These are phyloP conservation scores for Jaapia argillacea DNA, from an alignment of 768 basidiomycete species.

Conservation along the genomic window DNA sequence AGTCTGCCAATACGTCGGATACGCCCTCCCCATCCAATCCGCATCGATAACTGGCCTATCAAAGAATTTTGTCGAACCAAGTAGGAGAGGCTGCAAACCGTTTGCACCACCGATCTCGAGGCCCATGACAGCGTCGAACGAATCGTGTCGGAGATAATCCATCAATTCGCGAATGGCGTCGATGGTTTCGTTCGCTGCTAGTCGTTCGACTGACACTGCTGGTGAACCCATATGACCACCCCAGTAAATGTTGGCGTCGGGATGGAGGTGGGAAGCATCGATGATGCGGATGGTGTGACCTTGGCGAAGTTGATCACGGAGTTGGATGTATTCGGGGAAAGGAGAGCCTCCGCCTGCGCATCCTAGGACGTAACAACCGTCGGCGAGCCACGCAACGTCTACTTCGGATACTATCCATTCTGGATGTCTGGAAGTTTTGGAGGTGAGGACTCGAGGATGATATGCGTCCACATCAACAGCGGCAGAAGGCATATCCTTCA, in stretches of 20 bases:
- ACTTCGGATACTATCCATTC: conserved; percentile 37
- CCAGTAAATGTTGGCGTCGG: conserved; percentile 23
- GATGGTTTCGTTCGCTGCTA: conserved; percentile 8
- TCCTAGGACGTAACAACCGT: conserved; percentile 54
- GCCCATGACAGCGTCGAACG: conserved; percentile 1
- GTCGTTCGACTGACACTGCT: conserved; percentile 1
- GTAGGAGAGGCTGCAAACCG: conserved; percentile 19
- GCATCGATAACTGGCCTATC: conserved; percentile 21
- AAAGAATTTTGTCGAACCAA: background rate
- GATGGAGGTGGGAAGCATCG: conserved; percentile 30
- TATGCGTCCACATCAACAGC: conserved; percentile 24
- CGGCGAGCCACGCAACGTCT: conserved; percentile 48
- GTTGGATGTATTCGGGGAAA: conserved; percentile 37
- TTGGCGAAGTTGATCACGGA: conserved; percentile 40
- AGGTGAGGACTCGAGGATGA: conserved; percentile 23
- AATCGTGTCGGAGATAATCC: conserved; percentile 1
- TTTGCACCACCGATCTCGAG: conserved; percentile 34
- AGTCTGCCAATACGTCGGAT: conserved; percentile 9
- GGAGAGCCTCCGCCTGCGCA: conserved; percentile 57
- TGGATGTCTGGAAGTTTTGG: conserved; percentile 8
- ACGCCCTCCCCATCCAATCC: conserved; percentile 29
- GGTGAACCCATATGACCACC: background rate
- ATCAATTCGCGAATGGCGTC: conserved; percentile 11
- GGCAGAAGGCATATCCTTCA: background rate
- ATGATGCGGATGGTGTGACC: conserved; percentile 37